Evolutionary conservation across 2,329 filamentous ascomycete genomes (phyloP).

Genomic region (Diplodia intermedia): DNA sequence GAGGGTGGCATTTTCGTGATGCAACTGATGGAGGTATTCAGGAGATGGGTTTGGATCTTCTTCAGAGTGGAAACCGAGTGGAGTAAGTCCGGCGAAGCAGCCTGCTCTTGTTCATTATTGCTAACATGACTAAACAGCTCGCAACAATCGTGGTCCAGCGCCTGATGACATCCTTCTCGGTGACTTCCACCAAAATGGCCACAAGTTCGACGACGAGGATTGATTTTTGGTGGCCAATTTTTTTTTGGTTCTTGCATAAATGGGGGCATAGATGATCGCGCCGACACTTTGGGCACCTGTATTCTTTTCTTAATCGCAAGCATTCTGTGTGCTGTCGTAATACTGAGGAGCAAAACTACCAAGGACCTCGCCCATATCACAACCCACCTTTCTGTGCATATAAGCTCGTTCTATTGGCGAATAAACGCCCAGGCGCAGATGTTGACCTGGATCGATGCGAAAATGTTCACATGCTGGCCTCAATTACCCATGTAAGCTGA

Average conservation of each 20-base stretch:
- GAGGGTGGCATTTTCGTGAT: constrained; percentile 89
- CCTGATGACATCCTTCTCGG: constrained; percentile 77
- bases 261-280: background rate
- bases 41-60: constrained; percentile 97
- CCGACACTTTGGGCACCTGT: background rate
- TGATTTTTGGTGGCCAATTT: constrained; percentile 35
- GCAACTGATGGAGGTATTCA: constrained; percentile 83
- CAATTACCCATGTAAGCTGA: too few species aligned
- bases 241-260: constrained; percentile 8
- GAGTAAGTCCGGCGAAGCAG: constrained; percentile 59
- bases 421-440: too few species aligned
- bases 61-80: constrained; percentile 94
- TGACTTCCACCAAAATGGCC: constrained; percentile 60
- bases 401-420: too few species aligned
- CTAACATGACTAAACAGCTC: constrained; percentile 50
- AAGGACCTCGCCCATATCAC: background rate
- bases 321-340: constrained; percentile 1
- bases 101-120: too few species aligned
- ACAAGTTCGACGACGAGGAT: constrained; percentile 68
- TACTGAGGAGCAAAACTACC: constrained; percentile 6
- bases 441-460: too few species aligned
- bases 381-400: background rate
- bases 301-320: background rate
- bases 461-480: too few species aligned
- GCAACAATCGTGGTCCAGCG: constrained; percentile 61